phyloP scores from a whole-genome alignment of 2,329 filamentous ascomycete species.

The Pyricularia sp. region DNA sequence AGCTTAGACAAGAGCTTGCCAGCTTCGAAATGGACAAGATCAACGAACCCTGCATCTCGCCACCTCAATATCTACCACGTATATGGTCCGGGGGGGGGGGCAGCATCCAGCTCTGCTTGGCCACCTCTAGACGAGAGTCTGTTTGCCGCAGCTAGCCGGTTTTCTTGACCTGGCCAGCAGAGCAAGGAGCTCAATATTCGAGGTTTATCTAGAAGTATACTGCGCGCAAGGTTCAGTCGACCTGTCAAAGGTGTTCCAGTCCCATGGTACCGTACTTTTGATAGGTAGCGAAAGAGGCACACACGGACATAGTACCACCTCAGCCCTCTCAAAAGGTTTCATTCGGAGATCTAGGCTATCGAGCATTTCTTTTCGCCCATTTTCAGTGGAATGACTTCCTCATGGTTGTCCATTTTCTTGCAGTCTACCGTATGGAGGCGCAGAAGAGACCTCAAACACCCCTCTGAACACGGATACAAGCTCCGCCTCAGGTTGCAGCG shows the following conservation, averaged over 20 bases:
- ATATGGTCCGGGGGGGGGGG: background rate
- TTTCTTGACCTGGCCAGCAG: background rate
- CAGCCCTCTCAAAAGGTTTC: background rate
- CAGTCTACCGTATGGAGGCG: background rate
- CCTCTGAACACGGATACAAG: background rate
- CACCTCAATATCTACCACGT: background rate
- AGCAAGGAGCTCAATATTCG: background rate
- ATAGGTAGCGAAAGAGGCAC: background rate
- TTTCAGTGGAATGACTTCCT: background rate
- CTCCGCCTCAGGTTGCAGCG: conserved; percentile 4
- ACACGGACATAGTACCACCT: background rate
- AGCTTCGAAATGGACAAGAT: background rate
- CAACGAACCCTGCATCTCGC: background rate
- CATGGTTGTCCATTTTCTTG: background rate
- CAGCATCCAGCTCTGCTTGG: background rate
- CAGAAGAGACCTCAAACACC: background rate
- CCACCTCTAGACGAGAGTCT: background rate
- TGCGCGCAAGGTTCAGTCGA: background rate
- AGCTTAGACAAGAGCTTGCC: background rate
- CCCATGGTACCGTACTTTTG: background rate
- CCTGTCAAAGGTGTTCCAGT: background rate
- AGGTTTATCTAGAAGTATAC: background rate
- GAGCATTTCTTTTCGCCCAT: background rate
- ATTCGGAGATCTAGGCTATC: background rate
- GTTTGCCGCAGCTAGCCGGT: background rate